Evolutionary conservation across 257 asterid species (phyloP).

Genomic region (Lycium ferocissimum): DNA sequence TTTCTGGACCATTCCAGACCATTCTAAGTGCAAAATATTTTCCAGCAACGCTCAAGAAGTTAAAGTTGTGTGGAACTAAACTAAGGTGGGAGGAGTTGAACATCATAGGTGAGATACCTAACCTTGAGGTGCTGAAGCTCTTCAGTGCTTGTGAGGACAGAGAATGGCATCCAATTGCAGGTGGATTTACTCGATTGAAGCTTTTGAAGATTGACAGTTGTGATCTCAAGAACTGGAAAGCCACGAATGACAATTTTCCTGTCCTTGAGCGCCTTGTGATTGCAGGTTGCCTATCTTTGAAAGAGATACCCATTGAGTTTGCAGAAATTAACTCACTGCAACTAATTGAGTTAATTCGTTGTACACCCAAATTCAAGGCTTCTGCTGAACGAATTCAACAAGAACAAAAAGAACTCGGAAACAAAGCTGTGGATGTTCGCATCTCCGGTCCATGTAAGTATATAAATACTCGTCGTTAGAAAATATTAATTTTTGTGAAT

Average conservation of each 20-base stretch:
- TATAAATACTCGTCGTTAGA: not conserved
- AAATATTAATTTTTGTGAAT: too few relatives aligned
- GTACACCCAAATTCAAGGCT: not conserved
- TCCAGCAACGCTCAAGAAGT: conserved; percentile 35
- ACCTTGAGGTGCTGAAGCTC: conserved; percentile 1
- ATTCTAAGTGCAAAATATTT: conserved; percentile 33
- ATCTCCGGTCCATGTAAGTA: not conserved
- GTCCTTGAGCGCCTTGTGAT: too few relatives aligned
- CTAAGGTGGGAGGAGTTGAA: not conserved
- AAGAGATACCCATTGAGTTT: conserved; percentile 17
- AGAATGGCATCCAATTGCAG: too few relatives aligned
- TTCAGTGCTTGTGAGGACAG: not conserved
- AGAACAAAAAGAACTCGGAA: conserved; percentile 15
- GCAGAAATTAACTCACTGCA: not conserved
- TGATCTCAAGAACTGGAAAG: not conserved
- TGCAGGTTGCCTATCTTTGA: not conserved
- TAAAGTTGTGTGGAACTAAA: not conserved
- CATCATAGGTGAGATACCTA: not conserved
- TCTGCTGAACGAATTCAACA: conserved; percentile 5
- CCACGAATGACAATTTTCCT: too few relatives aligned
- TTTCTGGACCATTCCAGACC: not conserved
- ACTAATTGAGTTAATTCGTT: not conserved
- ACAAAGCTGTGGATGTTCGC: not conserved
- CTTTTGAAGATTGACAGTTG: too few relatives aligned
- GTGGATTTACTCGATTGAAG: not conserved